Evolutionary conservation across 805 yeast species (phyloP), one percentile per base, ranked within the genome.

Genomic region (Cyberlindnera japonica): DNA sequence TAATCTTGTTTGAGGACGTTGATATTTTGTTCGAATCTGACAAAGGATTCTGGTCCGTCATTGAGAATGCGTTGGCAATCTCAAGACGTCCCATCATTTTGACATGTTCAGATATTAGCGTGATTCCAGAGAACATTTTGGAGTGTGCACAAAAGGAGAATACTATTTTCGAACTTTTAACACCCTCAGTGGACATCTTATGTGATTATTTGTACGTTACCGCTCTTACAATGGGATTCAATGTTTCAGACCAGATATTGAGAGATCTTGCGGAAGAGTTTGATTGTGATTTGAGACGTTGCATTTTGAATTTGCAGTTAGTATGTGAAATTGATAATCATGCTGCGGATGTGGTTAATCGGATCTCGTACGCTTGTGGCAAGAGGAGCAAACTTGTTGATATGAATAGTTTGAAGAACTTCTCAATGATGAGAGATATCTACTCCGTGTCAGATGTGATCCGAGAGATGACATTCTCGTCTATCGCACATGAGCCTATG

Each of bases 1-100:
- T 88, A 6, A 80, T 93, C 4, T 61, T 93, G 24, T 69, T 91
- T 42, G 96, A 90, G 51, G 96, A 91, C 53, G 90, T 85, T 29
- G 96, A 91, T 57, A 67, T 86, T 10, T 58, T 90, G 15, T 87
- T 83, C 53, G 77, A 73, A 29, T 78, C 75, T 23, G 98, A 93
- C 53, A 77, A 74, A 41, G 78, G 79, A 2, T 90, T 91, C 55
- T 93, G 97, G 96, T 55, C 69, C 1, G 78, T 82, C 2, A 69
- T 88, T 3, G 75, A 73, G 33, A 81, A 77, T 35, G 68, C 86
- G 12, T 60, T 88, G 28, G 67, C 69, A 26, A 70, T 74, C 14
- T 72, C 87, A 0, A 68, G 86, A 48, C 64, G 90, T 39, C 95
- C 95, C 0, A 71, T 87, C 0, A 70, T 85, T 1, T 46, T 87